Conservation (phyloP, 2,329 filamentous ascomycete species). For the Aspergillus clavatus region DNA sequence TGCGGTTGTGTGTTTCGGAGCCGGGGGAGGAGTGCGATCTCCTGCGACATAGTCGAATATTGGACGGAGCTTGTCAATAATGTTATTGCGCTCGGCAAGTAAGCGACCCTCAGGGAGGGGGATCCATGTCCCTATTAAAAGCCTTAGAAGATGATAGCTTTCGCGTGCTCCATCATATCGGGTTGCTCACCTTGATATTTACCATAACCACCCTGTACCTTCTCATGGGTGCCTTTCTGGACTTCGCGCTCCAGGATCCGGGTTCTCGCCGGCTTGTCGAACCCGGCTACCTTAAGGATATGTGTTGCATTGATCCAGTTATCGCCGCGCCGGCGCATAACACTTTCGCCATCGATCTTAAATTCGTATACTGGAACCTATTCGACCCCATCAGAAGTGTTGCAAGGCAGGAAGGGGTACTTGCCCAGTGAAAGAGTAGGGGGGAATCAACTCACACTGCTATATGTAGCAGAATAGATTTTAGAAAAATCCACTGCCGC, state of each 20-base stretch:
- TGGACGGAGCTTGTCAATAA: slow-evolving; percentile 73
- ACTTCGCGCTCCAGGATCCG: slow-evolving; percentile 94
- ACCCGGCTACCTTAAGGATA: slow-evolving; percentile 92
- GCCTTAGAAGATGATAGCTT: background rate
- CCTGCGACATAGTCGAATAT: slow-evolving; percentile 90
- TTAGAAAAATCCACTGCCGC: slow-evolving; percentile 37
- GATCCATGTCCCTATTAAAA: slow-evolving; percentile 80
- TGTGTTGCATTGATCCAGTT: slow-evolving; percentile 99
- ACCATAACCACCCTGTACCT: slow-evolving; percentile 95
- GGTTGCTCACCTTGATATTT: slow-evolving; percentile 78
- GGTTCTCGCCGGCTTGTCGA: slow-evolving; percentile 93
- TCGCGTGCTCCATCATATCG: background rate
- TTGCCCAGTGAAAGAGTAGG: background rate
- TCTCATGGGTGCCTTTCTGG: slow-evolving; percentile 93
- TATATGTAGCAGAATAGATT: slow-evolving; percentile 63
- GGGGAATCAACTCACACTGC: slow-evolving; percentile 47
- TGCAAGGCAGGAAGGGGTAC: background rate
- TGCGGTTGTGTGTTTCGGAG: slow-evolving; percentile 76
- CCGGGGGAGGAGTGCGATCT: slow-evolving; percentile 82
- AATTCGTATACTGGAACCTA: slow-evolving; percentile 94
- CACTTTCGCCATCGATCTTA: slow-evolving; percentile 82
- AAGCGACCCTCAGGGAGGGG: slow-evolving; percentile 74
- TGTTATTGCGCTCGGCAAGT: slow-evolving; percentile 80
- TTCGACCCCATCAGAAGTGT: slow-evolving; percentile 8
- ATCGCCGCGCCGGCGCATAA: slow-evolving; percentile 89